Evolutionary conservation across 495 filamentous ascomycete genomes (phyloP).

Genomic region (Hypoxylon fragiforme): DNA sequence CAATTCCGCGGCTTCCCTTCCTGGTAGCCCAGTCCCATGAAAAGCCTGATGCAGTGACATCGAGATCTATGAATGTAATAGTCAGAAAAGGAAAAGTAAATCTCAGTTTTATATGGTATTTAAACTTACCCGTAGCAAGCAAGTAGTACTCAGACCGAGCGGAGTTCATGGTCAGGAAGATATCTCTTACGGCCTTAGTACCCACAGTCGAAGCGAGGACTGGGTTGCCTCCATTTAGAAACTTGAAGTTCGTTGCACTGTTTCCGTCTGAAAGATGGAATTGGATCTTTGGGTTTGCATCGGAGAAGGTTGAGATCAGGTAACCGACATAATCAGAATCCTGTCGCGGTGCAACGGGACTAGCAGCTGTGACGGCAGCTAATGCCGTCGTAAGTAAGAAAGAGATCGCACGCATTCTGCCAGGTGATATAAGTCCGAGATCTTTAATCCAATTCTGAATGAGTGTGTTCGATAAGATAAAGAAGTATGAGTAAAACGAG

Average conservation of each 20-base stretch:
- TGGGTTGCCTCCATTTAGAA: conserved; percentile 39
- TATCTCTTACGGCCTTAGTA: conserved; percentile 42
- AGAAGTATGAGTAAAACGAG: background rate
- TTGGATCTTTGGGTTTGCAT: conserved; percentile 40
- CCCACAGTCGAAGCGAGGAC: conserved; percentile 42
- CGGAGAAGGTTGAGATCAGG: conserved; percentile 43
- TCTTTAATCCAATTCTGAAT: background rate
- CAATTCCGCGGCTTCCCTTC: conserved; percentile 39
- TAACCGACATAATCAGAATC: conserved; percentile 39
- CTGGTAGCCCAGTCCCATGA: conserved; percentile 45
- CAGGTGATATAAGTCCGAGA: background rate
- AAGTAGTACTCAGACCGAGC: conserved; percentile 32
- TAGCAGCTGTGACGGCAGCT: conserved; percentile 3
- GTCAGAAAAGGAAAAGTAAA: background rate
- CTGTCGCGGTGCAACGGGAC: conserved; percentile 4
- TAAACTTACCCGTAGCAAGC: conserved; percentile 22
- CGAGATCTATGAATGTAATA: conserved; percentile 16
- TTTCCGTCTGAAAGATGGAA: conserved; percentile 44
- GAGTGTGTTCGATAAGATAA: background rate
- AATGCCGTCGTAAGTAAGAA: conserved; percentile 4
- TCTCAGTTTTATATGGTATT: background rate
- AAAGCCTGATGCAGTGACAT: conserved; percentile 25
- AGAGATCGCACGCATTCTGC: conserved; percentile 5
- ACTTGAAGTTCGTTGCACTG: conserved; percentile 37
- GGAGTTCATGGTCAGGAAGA: conserved; percentile 37